Conservation (phyloP, 768 basidiomycete species). For the Terana coerulea region DNA sequence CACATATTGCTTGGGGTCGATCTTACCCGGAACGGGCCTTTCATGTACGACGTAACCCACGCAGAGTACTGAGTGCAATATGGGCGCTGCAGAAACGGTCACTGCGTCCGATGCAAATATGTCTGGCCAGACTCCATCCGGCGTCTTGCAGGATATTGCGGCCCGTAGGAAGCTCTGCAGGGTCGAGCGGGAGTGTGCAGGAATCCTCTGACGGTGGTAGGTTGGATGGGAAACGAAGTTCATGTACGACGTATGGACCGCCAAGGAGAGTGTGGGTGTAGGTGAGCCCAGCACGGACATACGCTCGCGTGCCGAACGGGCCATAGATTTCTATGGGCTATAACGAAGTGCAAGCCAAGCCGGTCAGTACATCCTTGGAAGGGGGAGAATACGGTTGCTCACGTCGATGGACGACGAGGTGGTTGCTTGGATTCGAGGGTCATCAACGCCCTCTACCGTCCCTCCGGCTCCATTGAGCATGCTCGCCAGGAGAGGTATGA, state of each 20-base stretch:
- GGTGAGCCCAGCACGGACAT: slow-evolving; percentile 62
- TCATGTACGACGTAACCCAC: slow-evolving; percentile 76
- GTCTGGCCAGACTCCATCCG: slow-evolving; percentile 61
- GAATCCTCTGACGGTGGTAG: slow-evolving; percentile 42
- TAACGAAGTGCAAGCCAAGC: background rate
- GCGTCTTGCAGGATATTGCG: slow-evolving; percentile 53
- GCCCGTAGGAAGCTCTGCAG: slow-evolving; percentile 55
- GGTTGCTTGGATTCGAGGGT: slow-evolving; percentile 44
- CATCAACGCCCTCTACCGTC: slow-evolving; percentile 50
- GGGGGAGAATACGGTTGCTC: background rate
- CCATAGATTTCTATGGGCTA: slow-evolving; percentile 84
- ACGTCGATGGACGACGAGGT: slow-evolving; percentile 8
- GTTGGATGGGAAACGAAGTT: slow-evolving; percentile 66
- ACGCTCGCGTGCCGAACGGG: slow-evolving; percentile 77
- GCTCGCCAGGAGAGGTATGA: slow-evolving; percentile 64
- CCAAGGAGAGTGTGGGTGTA: slow-evolving; percentile 70
- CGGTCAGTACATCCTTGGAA: too few relatives aligned
- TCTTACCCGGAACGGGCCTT: slow-evolving; percentile 70
- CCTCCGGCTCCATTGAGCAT: slow-evolving; percentile 76
- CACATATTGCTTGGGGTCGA: slow-evolving; percentile 63
- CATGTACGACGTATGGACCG: slow-evolving; percentile 75
- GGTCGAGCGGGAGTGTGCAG: slow-evolving; percentile 42
- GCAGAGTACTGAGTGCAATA: slow-evolving; percentile 76
- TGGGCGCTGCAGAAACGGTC: slow-evolving; percentile 73
- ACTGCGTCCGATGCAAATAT: slow-evolving; percentile 55